phyloP scores from a whole-genome alignment of 805 yeast species.

The Pichia ethanolica region DNA sequence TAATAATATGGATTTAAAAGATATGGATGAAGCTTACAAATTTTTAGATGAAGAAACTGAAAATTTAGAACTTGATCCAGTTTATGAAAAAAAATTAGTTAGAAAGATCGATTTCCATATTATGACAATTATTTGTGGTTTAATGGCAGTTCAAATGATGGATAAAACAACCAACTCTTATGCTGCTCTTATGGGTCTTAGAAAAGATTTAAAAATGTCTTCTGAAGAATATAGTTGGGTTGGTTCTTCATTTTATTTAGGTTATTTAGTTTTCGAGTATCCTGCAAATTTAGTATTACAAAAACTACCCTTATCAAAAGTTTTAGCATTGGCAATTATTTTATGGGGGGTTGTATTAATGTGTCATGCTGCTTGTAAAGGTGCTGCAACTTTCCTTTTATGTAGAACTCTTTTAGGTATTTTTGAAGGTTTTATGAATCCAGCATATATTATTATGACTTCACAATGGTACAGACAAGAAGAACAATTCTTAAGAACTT shows the following conservation, averaged over 20 bases:
- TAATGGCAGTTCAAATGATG: constrained; percentile 27
- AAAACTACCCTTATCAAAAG: constrained; percentile 30
- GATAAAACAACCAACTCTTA: constrained; percentile 38
- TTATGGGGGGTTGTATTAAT: constrained; percentile 42
- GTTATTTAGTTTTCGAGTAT: constrained; percentile 39
- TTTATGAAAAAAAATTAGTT: constrained; percentile 3
- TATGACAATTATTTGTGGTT: constrained; percentile 25
- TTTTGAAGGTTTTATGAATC: constrained; percentile 25
- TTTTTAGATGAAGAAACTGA: background rate
- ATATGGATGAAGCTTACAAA: constrained; percentile 7
- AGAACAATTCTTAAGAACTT: constrained; percentile 23
- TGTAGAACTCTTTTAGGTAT: constrained; percentile 44
- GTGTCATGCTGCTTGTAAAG: constrained; percentile 37
- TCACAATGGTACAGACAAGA: constrained; percentile 22
- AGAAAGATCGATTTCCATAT: constrained; percentile 30
- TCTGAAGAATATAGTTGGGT: constrained; percentile 45
- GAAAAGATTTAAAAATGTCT: constrained; percentile 31
- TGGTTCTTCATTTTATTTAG: constrained; percentile 30
- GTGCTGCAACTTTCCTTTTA: constrained; percentile 37
- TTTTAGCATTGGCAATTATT: constrained; percentile 30
- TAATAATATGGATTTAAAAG: constrained; percentile 2
- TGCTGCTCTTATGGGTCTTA: constrained; percentile 40
- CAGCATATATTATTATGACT: constrained; percentile 30
- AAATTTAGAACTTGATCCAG: constrained; percentile 2
- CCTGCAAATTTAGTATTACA: constrained; percentile 38